Percentiles rank a stretch among this genome's conserved stretches.
phyloP scores from a whole-genome alignment of 176 grass and related monocot genomes.

The Guadua angustifolia region DNA sequence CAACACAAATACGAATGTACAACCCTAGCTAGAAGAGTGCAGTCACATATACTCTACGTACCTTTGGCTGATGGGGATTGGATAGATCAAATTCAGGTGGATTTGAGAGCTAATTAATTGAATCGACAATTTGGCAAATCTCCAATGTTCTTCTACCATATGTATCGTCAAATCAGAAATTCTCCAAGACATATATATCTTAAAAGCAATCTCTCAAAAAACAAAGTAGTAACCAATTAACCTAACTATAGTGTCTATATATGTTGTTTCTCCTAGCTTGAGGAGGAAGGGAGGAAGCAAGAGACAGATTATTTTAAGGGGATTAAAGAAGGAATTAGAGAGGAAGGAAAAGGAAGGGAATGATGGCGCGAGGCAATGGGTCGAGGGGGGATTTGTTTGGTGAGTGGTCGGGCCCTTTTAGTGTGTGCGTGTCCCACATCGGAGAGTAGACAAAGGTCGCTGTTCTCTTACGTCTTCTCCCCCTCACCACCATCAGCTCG shows the following conservation, averaged over 20 bases:
- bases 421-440: conserved; percentile 30
- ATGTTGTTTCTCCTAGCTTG: background rate
- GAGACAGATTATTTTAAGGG: background rate
- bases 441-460: conserved; percentile 39
- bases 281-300: background rate
- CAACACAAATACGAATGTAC: too few relatives aligned
- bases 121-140: too few relatives aligned
- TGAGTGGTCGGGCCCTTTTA: conserved; percentile 39
- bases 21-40: too few relatives aligned
- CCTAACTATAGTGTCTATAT: background rate
- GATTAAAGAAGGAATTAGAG: background rate
- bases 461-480: conserved; percentile 66
- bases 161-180: too few relatives aligned
- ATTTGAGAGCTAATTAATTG: background rate
- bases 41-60: too few relatives aligned
- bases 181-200: background rate
- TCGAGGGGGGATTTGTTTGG: conserved; percentile 59
- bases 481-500: background rate
- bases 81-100: background rate
- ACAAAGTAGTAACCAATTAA: background rate
- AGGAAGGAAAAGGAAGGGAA: background rate
- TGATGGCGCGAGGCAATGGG: conserved; percentile 53
- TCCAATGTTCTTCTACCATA: too few relatives aligned
- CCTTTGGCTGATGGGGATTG: too few relatives aligned
- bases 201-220: background rate